These are phyloP conservation scores for Pseudoscleropodium purum DNA, from an alignment of 225 moss, liverwort and hornwort genomes.

Conservation along the genomic window DNA sequence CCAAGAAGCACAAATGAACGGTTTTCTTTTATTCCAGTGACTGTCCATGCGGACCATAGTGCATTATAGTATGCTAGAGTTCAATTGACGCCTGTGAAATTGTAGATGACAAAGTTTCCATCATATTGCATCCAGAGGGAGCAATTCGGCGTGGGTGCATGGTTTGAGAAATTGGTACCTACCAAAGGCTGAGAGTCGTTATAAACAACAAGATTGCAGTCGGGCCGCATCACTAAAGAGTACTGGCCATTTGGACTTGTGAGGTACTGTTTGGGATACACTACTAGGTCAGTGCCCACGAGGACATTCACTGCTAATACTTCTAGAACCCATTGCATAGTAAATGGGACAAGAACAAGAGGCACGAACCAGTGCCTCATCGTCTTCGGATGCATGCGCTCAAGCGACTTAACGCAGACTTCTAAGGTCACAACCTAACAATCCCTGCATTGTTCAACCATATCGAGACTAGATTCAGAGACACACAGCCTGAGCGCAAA, in stretches of 20 bases:
- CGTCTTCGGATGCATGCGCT: background rate
- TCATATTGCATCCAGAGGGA: background rate
- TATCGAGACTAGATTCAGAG: too few relatives aligned
- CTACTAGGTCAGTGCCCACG: background rate
- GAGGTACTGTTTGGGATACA: background rate
- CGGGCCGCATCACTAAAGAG: background rate
- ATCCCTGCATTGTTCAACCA: background rate
- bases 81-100: background rate
- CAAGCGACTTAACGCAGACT: background rate
- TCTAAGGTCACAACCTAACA: background rate
- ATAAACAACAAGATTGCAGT: background rate
- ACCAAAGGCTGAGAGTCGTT: background rate
- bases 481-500: background rate
- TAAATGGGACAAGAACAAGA: background rate
- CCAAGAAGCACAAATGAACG: background rate
- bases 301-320: background rate
- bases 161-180: background rate
- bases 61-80: accelerated
- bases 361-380: background rate
- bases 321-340: too few relatives aligned
- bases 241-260: background rate
- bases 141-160: background rate
- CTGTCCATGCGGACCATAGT: background rate
- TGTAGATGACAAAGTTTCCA: background rate
- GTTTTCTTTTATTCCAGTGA: background rate